phyloP scores from a whole-genome alignment of 345 rosid genomes.

The Gossypium turneri region DNA sequence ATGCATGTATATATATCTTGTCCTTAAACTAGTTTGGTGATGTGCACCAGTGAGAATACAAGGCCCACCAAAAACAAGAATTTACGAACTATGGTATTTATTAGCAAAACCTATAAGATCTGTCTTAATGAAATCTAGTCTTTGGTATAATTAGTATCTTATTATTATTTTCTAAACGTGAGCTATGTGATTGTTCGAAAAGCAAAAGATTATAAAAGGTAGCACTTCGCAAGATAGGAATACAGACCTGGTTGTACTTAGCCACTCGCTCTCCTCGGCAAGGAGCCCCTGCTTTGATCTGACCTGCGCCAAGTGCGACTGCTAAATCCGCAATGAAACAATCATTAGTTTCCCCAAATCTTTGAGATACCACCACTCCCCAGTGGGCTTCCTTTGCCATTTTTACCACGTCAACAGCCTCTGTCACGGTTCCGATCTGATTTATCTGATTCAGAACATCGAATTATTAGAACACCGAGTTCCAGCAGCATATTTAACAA shows the following conservation, averaged over 20 bases:
- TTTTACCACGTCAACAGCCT: slow-evolving; percentile 90
- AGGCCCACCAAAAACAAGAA: too few species aligned
- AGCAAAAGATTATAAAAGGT: background rate
- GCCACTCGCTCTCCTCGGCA: slow-evolving; percentile 92
- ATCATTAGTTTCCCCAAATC: slow-evolving; percentile 93
- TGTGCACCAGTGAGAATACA: too few species aligned
- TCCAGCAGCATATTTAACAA: slow-evolving; percentile 1
- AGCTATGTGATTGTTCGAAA: background rate
- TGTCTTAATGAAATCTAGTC: too few species aligned
- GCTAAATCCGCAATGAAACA: slow-evolving; percentile 88
- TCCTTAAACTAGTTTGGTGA: too few species aligned
- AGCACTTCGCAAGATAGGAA: background rate
- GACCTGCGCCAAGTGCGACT: slow-evolving; percentile 79
- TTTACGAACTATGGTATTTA: too few species aligned
- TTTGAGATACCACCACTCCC: slow-evolving; percentile 87
- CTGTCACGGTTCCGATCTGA: slow-evolving; percentile 96
- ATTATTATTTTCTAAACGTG: background rate
- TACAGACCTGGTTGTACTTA: slow-evolving; percentile 86
- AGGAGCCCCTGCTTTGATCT: slow-evolving; percentile 96
- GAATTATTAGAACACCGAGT: background rate
- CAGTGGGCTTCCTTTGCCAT: slow-evolving; percentile 86
- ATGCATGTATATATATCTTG: background rate
- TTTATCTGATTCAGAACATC: slow-evolving; percentile 50
- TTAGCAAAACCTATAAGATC: too few species aligned
- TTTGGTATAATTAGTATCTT: background rate